Evolutionary conservation across 179 eudicot genomes (phyloP), one percentile per base, ranked within the genome.

Genomic region (Amaranthus tricolor): DNA sequence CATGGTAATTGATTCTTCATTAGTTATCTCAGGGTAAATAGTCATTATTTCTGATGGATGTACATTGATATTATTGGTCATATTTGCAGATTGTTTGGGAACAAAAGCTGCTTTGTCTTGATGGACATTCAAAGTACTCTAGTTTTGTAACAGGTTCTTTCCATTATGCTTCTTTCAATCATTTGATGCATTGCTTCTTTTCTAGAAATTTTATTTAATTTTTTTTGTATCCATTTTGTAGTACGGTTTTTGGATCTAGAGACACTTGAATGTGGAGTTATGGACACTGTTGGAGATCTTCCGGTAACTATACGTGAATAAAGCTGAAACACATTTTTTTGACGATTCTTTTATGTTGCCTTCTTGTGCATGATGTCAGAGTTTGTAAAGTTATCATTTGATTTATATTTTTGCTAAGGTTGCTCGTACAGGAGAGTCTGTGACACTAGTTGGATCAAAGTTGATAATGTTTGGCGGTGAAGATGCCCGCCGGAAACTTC

Each of bases 381-480:
- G 60, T 48, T 47, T 19, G 45, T 53, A 40, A 51, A 11, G 31
- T 70, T 54, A 6, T 66, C n/a, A 43, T 54, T 6, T 16, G 19
- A 6, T 71, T 4, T 71, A 52, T 72, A 16, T 68, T 56, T 67
- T 76, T 67, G 77, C 70, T 62, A 74, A 94, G 98, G 93, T 88
- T 82, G 90, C 93, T 84, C 95, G 97, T 59, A 80, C 84, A 74
- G 98, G 98, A 76, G 90, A 90, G 65, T 92, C 97, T 43, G 86
- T 90, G 19, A 85, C 97, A 3, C 72, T 87, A 65, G 77, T 88
- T 79, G 93, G 97, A 40, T 90, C 96, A 19, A 94, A 85, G 81
- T 79, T 94, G 82, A 84, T 92, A 74, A 85, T 94, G 92, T 90
- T 94, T 78, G 98, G 98, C 59, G 98, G 98, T 72, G 98, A 92